Evolutionary conservation across 78 protist species (phyloP), one percentile per base, ranked within the genome.

Genomic region (Cavenderia fasciculata): DNA sequence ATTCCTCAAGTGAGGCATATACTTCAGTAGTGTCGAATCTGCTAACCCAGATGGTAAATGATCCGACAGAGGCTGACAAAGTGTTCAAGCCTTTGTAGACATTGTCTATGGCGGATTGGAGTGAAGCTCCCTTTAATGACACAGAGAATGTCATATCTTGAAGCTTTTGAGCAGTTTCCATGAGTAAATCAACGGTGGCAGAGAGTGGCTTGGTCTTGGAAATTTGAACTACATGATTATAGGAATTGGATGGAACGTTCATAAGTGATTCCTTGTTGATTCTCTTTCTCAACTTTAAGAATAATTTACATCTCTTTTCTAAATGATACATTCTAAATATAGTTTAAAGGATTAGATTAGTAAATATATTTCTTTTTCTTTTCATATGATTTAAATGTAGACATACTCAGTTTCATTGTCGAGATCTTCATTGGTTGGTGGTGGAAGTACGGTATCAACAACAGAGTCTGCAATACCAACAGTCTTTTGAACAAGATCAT

Each of bases 221-320:
- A 25, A 18, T 57, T 54, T 82, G 12, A 6, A 23, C 54, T 43
- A 82, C 8, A 31, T 41, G 38, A 25, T 33, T n/a, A 36, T 43
- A 43, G 44, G 90, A 52, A 31, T 82, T 82, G 19, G 59, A 23
- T 41, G 90, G 90, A 44, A 68, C 56, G 6, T 21, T 19, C 8
- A 16, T 25, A 2, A 82, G n/a, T 0, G 90, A 68, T 18, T 27
- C 44, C 11, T 19, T 6, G 47, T 68, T 68, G 18, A 63, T 16
- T 82, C 90, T 82, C 56, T 65, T 82, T 65, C 90, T 65, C 11
- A 82, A n/a, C 21, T 69, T 82, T 8, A 62, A 68, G 4, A 82
- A 18, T 23, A 82, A 68, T 56, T 34, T 68, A 46, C 36, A 46
- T 82, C 78, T 82, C 59, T 68, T 82, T 68, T 82, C 90, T 16